These are phyloP conservation scores for Phylloporus rhodoxanthus DNA, from an alignment of 768 basidiomycete genomes.

Conservation along the genomic window DNA sequence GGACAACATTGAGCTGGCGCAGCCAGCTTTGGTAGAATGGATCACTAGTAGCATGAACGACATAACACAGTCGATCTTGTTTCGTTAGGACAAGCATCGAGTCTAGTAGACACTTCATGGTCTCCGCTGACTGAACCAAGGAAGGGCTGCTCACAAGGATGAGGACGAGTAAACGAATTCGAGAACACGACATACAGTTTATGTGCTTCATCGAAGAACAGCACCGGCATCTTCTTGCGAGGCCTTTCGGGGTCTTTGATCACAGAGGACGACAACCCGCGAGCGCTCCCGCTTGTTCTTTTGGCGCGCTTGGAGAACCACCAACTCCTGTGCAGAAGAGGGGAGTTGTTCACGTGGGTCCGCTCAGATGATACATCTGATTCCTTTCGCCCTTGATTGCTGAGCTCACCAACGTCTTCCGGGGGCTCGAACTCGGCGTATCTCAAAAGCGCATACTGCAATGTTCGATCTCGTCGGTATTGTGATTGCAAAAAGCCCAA, in stretches of 20 bases:
- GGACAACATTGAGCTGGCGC: conserved; percentile 72
- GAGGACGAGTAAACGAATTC: neutral
- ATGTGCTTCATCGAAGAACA: conserved; percentile 85
- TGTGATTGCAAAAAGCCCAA: neutral
- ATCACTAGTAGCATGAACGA: conserved; percentile 77
- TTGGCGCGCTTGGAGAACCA: conserved; percentile 27
- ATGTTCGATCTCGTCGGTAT: neutral
- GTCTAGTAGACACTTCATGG: conserved; percentile 81
- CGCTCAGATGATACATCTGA: conserved; percentile 35
- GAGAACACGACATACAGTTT: conserved; percentile 49
- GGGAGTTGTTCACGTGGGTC: conserved; percentile 36
- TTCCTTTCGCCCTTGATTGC: conserved; percentile 24
- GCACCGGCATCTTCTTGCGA: conserved; percentile 67
- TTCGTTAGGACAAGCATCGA: conserved; percentile 84
- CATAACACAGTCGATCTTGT: conserved; percentile 79
- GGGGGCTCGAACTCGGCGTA: conserved; percentile 64
- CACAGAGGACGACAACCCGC: conserved; percentile 27
- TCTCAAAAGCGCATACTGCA: conserved; percentile 60
- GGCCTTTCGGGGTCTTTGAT: conserved; percentile 33
- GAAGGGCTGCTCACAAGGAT: conserved; percentile 47
- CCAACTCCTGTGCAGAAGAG: conserved; percentile 24
- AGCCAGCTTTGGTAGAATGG: conserved; percentile 85
- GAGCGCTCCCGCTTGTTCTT: conserved; percentile 26
- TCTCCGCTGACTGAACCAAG: conserved; percentile 68
- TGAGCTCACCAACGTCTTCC: conserved; percentile 24